These are phyloP conservation scores for Dimargaris verticillata DNA, from an alignment of 192 early-diverging fungal genomes.

Conservation along the genomic window DNA sequence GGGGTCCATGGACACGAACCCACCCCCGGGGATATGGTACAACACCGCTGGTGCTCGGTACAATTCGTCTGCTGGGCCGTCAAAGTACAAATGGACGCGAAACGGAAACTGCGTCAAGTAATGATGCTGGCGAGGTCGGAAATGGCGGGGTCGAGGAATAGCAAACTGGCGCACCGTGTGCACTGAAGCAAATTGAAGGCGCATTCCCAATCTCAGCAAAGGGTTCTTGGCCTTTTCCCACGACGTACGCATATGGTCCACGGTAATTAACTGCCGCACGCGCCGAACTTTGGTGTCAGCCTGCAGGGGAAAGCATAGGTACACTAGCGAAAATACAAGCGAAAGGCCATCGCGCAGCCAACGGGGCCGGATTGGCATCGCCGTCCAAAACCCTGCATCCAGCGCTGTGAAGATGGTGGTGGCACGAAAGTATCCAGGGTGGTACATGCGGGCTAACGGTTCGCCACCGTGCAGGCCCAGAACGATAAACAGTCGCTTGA, in stretches of 20 bases:
- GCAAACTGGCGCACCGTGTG: conserved; percentile 16
- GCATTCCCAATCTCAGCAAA: conserved; percentile 32
- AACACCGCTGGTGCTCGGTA: conserved; percentile 26
- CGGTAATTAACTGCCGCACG: conserved; percentile 54
- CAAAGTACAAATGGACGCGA: conserved; percentile 37
- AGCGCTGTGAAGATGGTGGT: conserved; percentile 76
- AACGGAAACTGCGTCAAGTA: conserved; percentile 1
- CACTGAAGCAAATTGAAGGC: conserved; percentile 13
- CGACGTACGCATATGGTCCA: conserved; percentile 71
- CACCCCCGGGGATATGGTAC: conserved; percentile 63
- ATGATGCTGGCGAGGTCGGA: conserved; percentile 10
- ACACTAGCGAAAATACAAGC: conserved; percentile 61
- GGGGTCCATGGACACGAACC: conserved; percentile 85
- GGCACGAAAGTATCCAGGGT: conserved; percentile 74
- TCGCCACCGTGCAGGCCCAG: conserved; percentile 62
- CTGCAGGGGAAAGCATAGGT: conserved; percentile 67
- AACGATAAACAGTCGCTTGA: conserved; percentile 49
- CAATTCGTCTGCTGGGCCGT: conserved; percentile 23
- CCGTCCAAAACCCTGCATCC: conserved; percentile 90
- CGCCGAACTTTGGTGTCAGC: conserved; percentile 76
- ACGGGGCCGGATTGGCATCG: conserved; percentile 60
- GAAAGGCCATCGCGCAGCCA: conserved; percentile 57
- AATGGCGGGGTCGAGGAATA: conserved; percentile 7
- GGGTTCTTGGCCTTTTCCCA: conserved; percentile 83
- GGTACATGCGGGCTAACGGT: conserved; percentile 72